phyloP scores from a whole-genome alignment of 1,284 basidiomycete species.

The Boletellus deceptivus region DNA sequence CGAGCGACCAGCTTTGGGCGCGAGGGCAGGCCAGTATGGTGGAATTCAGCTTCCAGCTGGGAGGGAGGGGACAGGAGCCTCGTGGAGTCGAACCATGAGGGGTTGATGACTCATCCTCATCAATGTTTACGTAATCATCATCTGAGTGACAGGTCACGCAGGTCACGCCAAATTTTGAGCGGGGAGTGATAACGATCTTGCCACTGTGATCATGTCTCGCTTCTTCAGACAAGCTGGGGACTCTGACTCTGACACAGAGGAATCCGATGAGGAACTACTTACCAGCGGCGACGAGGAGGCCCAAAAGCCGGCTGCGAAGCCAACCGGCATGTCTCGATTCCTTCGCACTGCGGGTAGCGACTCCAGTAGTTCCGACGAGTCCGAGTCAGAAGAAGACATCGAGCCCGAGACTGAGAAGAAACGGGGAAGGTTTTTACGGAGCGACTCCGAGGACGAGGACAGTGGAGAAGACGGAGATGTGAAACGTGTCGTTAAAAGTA shows the following conservation, averaged over 20 bases:
- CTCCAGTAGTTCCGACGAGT: conserved; percentile 44
- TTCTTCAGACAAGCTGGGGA: conserved; percentile 85
- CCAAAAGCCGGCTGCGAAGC: conserved; percentile 52
- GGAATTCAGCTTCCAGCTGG: no score
- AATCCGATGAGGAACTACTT: conserved; percentile 81
- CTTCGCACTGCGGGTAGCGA: conserved; percentile 54
- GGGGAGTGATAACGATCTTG: conserved; percentile 28
- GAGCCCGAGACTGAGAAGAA: conserved; percentile 46
- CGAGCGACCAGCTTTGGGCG: no score
- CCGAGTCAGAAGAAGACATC: conserved; percentile 44
- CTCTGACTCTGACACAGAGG: conserved; percentile 75
- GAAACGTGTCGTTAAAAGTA: conserved; percentile 76
- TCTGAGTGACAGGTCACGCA: conserved; percentile 9
- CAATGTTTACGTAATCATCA: conserved; percentile 20
- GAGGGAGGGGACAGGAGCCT: no score
- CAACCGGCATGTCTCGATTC: conserved; percentile 71
- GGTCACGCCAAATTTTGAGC: conserved; percentile 20
- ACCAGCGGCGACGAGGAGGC: conserved; percentile 70
- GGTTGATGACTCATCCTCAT: no score
- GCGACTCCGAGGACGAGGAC: conserved; percentile 61
- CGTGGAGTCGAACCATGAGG: no score
- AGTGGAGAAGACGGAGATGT: conserved; percentile 73
- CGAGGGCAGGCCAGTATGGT: no score
- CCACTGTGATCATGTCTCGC: conserved; percentile 62
- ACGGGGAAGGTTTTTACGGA: conserved; percentile 48